Evolutionary conservation across 768 basidiomycete species (phyloP), one percentile per base, ranked within the genome.

Genomic region (Termitomyces sp.): DNA sequence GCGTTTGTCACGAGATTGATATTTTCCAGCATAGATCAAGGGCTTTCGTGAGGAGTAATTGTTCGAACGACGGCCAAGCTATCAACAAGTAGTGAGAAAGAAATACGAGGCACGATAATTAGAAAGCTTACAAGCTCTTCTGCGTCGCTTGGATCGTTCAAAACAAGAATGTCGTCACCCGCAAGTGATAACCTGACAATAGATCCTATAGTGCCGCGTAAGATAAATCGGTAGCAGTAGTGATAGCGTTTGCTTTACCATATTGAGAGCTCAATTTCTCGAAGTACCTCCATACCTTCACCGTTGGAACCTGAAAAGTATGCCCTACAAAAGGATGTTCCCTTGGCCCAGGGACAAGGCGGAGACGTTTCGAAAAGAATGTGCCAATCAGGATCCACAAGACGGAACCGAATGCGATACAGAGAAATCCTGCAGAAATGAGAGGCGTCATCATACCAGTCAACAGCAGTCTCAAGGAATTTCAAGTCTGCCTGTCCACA

Each of bases 21-120:
- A 64, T 36, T 61, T 54, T 35, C 51, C 63, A 18, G 50, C 59
- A 28, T 60, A 64, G 11, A 60, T 53, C 33, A 59, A 13, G 3
- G 54, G 63, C 50, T 60, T 55, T 36, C 63, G 33, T 7, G 63
- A 64, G 18, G 63, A 64, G 38, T 64, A 64, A 45, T 64, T 64
- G 9, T 36, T 22, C 2, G 63, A 60, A 18, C 59, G 63, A 36
- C 56, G 56, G 11, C 16, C 32, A 28, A 61, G 60, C 55, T 61
- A 40, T 24, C 11, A 33, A 38, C 16, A 12, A 54, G 0, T 38
- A 16, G 38, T 38, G 18, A 39, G 39, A 45, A 36, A 11, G 18
- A 22, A 1, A 24, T 16, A 44, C 18, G 28, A 18, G 7, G 28
- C 12, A 16, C 1, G n/a, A n/a, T 11, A 2, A 36, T 15, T 11